Conservation (phyloP, 495 filamentous ascomycete genomes). For the Platismatia glauca region DNA sequence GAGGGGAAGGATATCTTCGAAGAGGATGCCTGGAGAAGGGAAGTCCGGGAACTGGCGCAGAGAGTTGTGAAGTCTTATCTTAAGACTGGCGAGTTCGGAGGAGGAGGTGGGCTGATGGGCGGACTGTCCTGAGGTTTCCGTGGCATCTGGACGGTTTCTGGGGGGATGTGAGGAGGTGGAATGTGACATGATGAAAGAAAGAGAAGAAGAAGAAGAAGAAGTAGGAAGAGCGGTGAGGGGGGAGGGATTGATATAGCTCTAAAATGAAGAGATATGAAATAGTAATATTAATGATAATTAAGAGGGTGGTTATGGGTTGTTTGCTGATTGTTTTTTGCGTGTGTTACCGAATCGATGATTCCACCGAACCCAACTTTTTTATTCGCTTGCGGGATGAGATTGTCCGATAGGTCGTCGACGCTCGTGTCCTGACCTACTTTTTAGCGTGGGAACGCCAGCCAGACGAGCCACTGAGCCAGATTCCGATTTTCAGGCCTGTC, state of each 20-base stretch:
- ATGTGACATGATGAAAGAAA: conserved; percentile 52
- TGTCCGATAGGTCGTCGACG: background rate
- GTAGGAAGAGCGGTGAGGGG: conserved; percentile 25
- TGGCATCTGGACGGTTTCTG: conserved; percentile 34
- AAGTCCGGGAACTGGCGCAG: conserved; percentile 85
- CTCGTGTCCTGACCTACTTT: background rate
- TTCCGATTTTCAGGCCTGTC: background rate
- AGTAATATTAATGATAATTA: background rate
- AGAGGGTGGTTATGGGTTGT: background rate
- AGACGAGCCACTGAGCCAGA: no score
- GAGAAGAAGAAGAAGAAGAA: conserved; percentile 30
- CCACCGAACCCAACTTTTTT: no score
- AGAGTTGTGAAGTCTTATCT: conserved; percentile 58
- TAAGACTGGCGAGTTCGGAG: conserved; percentile 89
- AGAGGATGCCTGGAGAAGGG: conserved; percentile 86
- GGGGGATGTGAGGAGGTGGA: conserved; percentile 28
- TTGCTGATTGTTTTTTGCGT: background rate
- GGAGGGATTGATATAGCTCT: conserved; percentile 27
- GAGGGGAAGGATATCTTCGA: conserved; percentile 97
- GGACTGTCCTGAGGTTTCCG: conserved; percentile 31
- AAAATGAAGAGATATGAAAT: conserved; percentile 1
- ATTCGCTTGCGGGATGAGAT: background rate
- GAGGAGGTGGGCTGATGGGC: conserved; percentile 46
- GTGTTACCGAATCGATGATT: background rate
- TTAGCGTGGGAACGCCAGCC: background rate